phyloP scores from a whole-genome alignment of 2,329 filamentous ascomycete species.

The Lasiodiplodia theobromae region DNA sequence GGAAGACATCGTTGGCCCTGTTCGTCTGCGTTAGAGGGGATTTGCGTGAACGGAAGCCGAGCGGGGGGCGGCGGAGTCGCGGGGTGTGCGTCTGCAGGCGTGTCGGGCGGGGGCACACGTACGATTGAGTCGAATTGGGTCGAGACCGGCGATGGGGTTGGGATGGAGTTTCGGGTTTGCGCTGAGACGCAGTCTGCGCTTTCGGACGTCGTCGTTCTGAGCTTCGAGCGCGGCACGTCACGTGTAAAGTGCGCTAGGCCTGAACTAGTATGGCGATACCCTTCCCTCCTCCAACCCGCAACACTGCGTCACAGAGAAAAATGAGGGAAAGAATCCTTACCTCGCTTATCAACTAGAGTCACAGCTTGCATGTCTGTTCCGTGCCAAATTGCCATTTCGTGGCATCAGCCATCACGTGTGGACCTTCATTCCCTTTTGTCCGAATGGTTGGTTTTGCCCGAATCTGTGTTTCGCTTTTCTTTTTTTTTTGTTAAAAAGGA shows the following conservation, averaged over 20 bases:
- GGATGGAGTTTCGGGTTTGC: conserved; percentile 26
- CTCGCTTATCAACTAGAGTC: background rate
- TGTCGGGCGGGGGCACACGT: conserved; percentile 10
- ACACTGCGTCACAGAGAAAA: background rate
- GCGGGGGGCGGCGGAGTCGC: conserved; percentile 13
- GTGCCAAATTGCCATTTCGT: background rate
- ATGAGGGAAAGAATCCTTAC: too few relatives aligned
- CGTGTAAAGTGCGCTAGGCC: background rate
- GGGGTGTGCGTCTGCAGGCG: background rate
- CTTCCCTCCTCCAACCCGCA: background rate
- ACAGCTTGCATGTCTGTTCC: background rate
- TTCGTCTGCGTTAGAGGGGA: conserved; percentile 27
- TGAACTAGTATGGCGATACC: background rate
- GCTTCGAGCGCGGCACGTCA: conserved; percentile 8
- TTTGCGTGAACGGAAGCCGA: conserved; percentile 31
- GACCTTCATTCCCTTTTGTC: background rate
- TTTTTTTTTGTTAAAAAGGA: background rate
- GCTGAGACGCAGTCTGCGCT: conserved; percentile 13
- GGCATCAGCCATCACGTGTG: background rate
- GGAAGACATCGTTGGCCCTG: conserved; percentile 47
- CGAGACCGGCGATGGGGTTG: conserved; percentile 21
- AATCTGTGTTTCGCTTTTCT: too few relatives aligned
- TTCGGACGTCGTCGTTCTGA: conserved; percentile 25
- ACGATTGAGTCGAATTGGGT: conserved; percentile 29
- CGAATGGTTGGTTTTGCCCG: background rate